A percentile compares a stretch with the other conserved stretches of the same genome.
phyloP scores from a whole-genome alignment of 192 early-diverging fungal genomes.

The Backusella psychrophila region DNA sequence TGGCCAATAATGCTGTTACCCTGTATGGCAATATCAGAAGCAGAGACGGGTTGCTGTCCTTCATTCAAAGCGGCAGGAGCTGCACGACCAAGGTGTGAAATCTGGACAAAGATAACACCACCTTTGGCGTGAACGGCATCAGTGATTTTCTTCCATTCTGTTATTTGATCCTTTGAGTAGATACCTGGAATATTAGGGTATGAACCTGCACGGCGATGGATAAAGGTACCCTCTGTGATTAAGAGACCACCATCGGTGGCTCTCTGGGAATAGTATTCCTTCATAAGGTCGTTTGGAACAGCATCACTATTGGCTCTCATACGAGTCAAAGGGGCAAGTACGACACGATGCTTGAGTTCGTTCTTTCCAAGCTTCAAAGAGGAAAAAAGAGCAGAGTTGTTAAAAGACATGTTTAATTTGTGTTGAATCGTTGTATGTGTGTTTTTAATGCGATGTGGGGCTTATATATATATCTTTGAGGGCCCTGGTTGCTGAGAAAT shows the following conservation, averaged over 20 bases:
- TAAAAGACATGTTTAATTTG: neutral
- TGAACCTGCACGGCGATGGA: neutral
- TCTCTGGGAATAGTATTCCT: neutral
- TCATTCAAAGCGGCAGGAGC: neutral
- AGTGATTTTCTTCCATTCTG: neutral
- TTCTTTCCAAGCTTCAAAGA: conserved; percentile 16
- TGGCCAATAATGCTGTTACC: neutral
- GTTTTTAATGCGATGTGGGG: neutral
- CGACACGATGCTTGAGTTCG: neutral
- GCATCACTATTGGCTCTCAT: neutral
- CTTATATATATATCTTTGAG: neutral
- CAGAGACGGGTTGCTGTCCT: too few species aligned
- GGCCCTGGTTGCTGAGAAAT: neutral
- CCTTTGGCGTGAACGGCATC: neutral
- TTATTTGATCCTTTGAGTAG: neutral
- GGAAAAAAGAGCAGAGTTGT: conserved; percentile 6
- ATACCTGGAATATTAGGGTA: neutral
- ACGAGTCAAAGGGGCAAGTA: neutral
- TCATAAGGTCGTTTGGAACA: neutral
- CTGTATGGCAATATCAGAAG: too few species aligned
- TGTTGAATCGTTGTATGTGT: neutral
- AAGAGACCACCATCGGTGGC: neutral
- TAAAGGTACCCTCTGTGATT: neutral
- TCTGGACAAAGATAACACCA: neutral
- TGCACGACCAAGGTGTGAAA: neutral